A percentile compares a stretch with the other conserved stretches of the same genome.
phyloP scores from a whole-genome alignment of 176 grass and related monocot genomes.

The Secale cereale region DNA sequence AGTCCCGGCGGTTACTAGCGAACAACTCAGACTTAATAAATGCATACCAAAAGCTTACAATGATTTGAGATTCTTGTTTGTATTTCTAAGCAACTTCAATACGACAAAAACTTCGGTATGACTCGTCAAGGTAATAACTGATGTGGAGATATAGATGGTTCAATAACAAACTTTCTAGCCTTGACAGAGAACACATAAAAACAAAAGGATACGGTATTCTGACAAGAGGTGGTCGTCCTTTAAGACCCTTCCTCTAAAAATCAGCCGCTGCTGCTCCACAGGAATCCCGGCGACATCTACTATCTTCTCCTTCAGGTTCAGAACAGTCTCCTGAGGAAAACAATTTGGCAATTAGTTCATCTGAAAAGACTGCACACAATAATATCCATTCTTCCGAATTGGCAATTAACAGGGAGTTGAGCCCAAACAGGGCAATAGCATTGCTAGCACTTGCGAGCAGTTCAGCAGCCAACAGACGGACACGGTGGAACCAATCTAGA shows the following conservation, averaged over 20 bases:
- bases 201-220: conserved; percentile 88
- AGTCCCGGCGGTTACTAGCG: not conserved
- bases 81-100: not conserved
- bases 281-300: conserved; percentile 48
- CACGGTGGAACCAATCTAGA: not conserved
- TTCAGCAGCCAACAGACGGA: no score
- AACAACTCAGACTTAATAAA: not conserved
- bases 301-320: conserved; percentile 70
- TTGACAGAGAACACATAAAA: not conserved
- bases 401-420: not conserved
- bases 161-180: not conserved
- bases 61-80: not conserved
- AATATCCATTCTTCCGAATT: not conserved
- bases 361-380: not conserved
- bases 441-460: not conserved
- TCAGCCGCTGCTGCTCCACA: conserved; percentile 80
- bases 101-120: not conserved
- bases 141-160: not conserved
- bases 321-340: conserved; percentile 50
- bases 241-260: conserved; percentile 87
- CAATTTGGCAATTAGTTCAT: not conserved
- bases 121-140: not conserved
- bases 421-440: not conserved
- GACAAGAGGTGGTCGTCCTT: conserved; percentile 81
- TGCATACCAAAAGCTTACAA: not conserved